Base-by-base conservation (phyloP, 345 rosid species). In the Camelina laxa region DNA sequence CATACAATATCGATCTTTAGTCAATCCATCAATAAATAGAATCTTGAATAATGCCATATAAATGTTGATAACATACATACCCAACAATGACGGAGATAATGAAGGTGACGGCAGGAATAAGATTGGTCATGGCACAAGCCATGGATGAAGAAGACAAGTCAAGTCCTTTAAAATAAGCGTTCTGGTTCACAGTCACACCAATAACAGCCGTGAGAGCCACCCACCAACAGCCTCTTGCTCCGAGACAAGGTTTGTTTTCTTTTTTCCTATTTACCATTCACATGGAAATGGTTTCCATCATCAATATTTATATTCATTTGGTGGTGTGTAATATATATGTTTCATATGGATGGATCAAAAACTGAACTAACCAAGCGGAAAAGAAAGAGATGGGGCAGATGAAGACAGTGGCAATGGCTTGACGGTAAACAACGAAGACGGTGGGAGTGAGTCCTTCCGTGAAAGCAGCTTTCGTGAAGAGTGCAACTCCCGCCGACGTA, bases 101-200 rank as follows among this genome's bases (percentile, higher is more conserved):
- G 64, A 82, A 80, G 14, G 85, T 82, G 57, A 82, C 75, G 4
- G 81, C 85, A 63, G 85, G 85, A 7, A 82, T 72, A 48, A 82
- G 79, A 76, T 82, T 80, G 20, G 70, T 67, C 79, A 82, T 80
- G 5, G 83, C 80, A 69, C 74, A 63, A 69, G 81, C 85, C 75
- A 76, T 73, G 13, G 83, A 67, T 9, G 85, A 80, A 49, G 83
- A 75, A 51, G 85, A 70, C 4, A 82, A 80, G 56, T 82, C 70
- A 36, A 80, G 44, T 12, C 85, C 85, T 66, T 68, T 72, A 36
- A 76, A 80, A 56, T 67, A 82, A n/a, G 78, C 69, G 39, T 82
- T 82, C 51, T 82, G 85, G 60, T 70, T 80, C 35, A 76, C 65
- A 47, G 77, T 54, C 3, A 80, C 79, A 27, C 85, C 85, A 53